A percentile compares a stretch with the other conserved stretches of the same genome.
Evolutionary conservation across 441 rosid species (phyloP).

Genomic region (Arabidopsis lyrata): DNA sequence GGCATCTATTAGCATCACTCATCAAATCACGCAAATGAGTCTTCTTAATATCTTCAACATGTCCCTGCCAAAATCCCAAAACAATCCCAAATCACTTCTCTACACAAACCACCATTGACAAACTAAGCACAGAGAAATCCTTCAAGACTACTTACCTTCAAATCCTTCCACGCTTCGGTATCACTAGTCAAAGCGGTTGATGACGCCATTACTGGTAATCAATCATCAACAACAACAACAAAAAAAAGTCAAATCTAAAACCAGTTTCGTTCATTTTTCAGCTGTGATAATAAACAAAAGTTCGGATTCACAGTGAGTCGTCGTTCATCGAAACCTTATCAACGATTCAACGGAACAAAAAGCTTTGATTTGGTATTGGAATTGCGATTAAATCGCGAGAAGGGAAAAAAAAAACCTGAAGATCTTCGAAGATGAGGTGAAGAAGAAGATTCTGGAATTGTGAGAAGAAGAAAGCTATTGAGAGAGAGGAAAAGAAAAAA

Average conservation of each 20-base stretch:
- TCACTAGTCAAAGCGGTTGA: conserved; percentile 67
- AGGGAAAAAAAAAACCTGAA: not conserved
- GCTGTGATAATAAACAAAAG: not conserved
- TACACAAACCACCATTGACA: not conserved
- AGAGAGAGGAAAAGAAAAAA: too few relatives aligned
- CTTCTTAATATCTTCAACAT: conserved; percentile 75
- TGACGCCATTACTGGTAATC: conserved; percentile 58
- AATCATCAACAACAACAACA: not conserved
- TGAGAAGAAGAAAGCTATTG: not conserved
- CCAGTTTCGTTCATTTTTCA: not conserved
- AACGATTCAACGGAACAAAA: not conserved
- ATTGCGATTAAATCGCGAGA: not conserved
- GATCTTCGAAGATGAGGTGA: conserved; percentile 22
- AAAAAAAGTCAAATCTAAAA: not conserved
- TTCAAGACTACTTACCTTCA: conserved; percentile 58
- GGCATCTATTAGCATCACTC: conserved; percentile 72
- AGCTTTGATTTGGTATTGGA: not conserved
- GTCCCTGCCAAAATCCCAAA: conserved; percentile 50
- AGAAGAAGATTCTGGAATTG: conserved; percentile 20
- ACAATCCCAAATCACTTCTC: not conserved
- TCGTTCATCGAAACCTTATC: not conserved
- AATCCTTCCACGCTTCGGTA: conserved; percentile 75
- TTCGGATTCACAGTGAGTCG: not conserved
- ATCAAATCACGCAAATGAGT: conserved; percentile 86
- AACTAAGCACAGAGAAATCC: not conserved